phyloP scores from a whole-genome alignment of 1,139 yeast genomes.

The Yamadazyma membranifaciens region DNA sequence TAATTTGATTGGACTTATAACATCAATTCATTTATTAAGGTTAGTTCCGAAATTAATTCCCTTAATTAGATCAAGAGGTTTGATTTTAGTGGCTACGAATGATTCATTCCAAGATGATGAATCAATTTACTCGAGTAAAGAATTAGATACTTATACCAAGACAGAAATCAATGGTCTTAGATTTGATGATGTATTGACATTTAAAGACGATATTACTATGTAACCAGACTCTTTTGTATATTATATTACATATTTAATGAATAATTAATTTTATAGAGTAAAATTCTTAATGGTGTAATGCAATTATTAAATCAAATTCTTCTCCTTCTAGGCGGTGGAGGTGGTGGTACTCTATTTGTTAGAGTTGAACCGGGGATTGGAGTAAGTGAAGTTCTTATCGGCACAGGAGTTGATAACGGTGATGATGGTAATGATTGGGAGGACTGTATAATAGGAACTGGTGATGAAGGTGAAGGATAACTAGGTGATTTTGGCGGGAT shows the following conservation, averaged over 20 bases:
- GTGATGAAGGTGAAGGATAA: neutral
- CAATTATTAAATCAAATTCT: constrained; percentile 4
- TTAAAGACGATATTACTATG: constrained; percentile 70
- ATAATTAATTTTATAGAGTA: neutral
- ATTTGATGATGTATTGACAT: constrained; percentile 62
- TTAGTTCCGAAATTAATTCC: constrained; percentile 77
- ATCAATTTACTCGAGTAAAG: constrained; percentile 27
- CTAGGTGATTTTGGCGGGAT: constrained; percentile 11
- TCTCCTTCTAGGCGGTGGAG: constrained; percentile 18
- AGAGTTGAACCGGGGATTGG: constrained; percentile 2
- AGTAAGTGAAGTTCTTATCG: constrained; percentile 1
- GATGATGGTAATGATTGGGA: constrained; percentile 5
- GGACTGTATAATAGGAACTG: neutral
- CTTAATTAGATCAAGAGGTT: constrained; percentile 74
- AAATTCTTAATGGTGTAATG: neutral
- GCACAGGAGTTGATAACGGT: constrained; percentile 4
- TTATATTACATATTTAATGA: neutral
- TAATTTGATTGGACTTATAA: constrained; percentile 79
- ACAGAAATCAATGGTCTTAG: constrained; percentile 76
- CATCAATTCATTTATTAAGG: constrained; percentile 66
- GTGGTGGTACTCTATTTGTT: constrained; percentile 7
- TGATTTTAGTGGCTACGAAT: constrained; percentile 73
- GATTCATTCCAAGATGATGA: constrained; percentile 31
- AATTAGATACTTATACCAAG: constrained; percentile 42
- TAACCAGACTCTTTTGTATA: constrained; percentile 16